Evolutionary conservation across 192 early-diverging fungal species (phyloP), one percentile per base, ranked within the genome.

Genomic region (Coemansia sp.): DNA sequence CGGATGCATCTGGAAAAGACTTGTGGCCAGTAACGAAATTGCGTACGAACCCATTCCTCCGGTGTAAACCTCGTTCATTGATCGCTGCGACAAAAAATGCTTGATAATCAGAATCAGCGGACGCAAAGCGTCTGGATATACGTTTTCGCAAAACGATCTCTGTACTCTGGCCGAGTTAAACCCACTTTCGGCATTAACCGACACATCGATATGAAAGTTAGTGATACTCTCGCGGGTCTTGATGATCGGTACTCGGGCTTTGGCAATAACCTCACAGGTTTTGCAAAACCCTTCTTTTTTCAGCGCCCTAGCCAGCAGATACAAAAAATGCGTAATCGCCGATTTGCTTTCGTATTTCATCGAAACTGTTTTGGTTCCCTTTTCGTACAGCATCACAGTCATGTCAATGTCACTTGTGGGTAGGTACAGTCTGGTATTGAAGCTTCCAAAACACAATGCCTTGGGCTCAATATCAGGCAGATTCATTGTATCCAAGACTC

Each of bases 1-100:
- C 7, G 95, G 94, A 67, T 98, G 96, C 76, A 90, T 82, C 85
- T 95, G 93, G 17, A 98, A 72, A 61, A 97, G 91, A 33, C 90
- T 88, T 60, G 89, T 84, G 0, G 92, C 89, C 69, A 97, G 64
- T 12, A 89, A 72, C 34, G 94, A 83, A 7, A 94, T 76, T 1
- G 91, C 88, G 66, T 95, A 98, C 25, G 90, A 90, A 14, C 94
- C 93, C 57, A 97, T 69, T 4, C 96, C 96, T 28, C 96, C 96
- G 4, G 85, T 87, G 56, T 87, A 93, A 11, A 94, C 92, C 67
- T 97, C 94, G 71, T 96, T 93, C 71, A 94, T 73, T 6, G 80
- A 73, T 25, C 90, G 79, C 58, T 91, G 82, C 42, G 80, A 73
- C 45, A 99, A 64, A 40, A 95, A 96, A 61, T 93, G 91, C 74